Evolutionary conservation across 78 protist species (phyloP).

Genomic region (Parvularia atlantis): DNA sequence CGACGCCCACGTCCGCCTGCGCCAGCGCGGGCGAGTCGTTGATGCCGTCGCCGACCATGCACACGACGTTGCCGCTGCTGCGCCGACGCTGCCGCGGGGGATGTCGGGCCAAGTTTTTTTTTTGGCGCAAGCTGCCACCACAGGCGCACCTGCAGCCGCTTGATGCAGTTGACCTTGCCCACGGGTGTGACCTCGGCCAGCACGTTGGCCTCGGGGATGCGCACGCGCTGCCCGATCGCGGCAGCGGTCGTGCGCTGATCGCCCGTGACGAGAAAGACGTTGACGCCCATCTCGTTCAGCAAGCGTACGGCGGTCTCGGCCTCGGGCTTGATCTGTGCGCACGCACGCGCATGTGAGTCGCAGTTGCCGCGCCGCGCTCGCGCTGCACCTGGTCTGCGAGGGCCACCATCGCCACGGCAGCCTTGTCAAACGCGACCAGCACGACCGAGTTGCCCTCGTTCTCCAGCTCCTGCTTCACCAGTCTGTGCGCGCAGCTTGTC

Average conservation of each 20-base stretch:
- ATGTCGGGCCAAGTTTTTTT: too few species aligned
- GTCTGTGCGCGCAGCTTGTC: background rate
- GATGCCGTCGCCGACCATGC: conserved; percentile 92
- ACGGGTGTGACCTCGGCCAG: conserved; percentile 74
- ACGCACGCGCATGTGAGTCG: background rate
- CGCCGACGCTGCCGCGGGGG: too few species aligned
- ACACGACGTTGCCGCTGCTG: conserved; percentile 49
- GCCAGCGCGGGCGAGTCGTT: conserved; percentile 79
- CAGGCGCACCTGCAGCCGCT: conserved; percentile 56
- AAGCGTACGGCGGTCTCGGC: conserved; percentile 13
- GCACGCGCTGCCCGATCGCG: conserved; percentile 24
- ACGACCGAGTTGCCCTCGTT: conserved; percentile 34
- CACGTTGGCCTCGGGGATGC: conserved; percentile 29
- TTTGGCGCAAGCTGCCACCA: conserved; percentile 25
- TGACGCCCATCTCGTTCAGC: conserved; percentile 30
- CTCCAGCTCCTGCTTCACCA: conserved; percentile 1
- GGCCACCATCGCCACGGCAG: too few species aligned
- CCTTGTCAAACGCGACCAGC: conserved; percentile 2
- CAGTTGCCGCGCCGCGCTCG: background rate
- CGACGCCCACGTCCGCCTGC: conserved; percentile 58
- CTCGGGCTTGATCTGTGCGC: conserved; percentile 34
- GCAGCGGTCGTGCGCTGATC: conserved; percentile 60
- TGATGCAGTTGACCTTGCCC: conserved; percentile 55
- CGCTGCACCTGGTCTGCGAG: background rate
- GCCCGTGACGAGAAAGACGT: conserved; percentile 78